Evolutionary conservation across 345 rosid genomes (phyloP), one percentile per base, ranked within the genome.

Genomic region (Arabidopsis suecica): DNA sequence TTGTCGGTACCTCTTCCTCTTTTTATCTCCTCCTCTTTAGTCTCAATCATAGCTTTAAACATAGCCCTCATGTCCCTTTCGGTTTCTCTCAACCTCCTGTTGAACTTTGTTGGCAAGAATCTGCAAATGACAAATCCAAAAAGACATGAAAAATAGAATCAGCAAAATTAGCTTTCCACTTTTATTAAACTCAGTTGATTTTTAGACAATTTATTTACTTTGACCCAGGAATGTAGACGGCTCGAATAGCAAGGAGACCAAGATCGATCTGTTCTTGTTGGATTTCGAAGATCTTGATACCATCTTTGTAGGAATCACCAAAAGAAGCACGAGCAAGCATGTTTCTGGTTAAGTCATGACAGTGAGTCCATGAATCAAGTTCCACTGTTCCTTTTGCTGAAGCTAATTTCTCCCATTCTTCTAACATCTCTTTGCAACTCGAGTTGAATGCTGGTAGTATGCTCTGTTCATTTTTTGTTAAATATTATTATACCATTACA

Each of bases 311-410:
- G 57, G 40, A 74, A 45, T 83, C 82, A 28, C 86, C 84, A 72
- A 84, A 86, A 22, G 84, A 72, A 11, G 89, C 80, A 37, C 82
- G 80, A 37, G 87, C 79, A 22, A 86, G 81, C 71, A 82, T 76
- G 62, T 82, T 77, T 41, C 71, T 66, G 3, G 86, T 74, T 18
- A 86, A 53, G 44, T 73, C 75, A 45, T 80, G 83, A 49, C 82
- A 61, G 58, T 72, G 64, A 51, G 83, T 65, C 84, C 87, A 84
- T 25, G 76, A 50, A 71, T 81, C 83, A 34, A 84, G 34, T 72
- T 84, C 87, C 3, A 50, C 58, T 22, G 73, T 56, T 49, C 81
- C 79, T 54, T 74, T 65, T 1, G 55, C 13, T 37, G 76, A 51
- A 9, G 69, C 38, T 32, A 71, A 18, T 5, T 13, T 71, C 28